phyloP scores from a whole-genome alignment of 2,329 filamentous ascomycete genomes.

The Beauveria varroae region DNA sequence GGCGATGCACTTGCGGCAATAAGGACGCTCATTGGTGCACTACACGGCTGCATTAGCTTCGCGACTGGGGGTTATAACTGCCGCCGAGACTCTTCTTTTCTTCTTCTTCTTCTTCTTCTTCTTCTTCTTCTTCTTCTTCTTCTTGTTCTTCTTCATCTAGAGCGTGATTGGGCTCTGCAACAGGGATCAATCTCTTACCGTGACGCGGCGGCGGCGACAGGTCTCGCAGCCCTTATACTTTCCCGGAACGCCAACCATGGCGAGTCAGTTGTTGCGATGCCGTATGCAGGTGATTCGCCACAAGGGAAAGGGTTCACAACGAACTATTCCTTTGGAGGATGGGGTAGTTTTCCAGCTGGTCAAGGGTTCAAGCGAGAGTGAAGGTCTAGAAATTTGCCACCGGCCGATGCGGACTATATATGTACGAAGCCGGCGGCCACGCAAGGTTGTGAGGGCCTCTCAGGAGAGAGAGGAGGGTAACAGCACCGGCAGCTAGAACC shows the following conservation, averaged over 20 bases:
- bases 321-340: conserved; percentile 9
- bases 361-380: not conserved
- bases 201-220: conserved; percentile 50
- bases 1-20: conserved; percentile 52
- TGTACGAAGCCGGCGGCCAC: not conserved
- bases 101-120: not conserved
- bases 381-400: conserved; percentile 5
- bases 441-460: not conserved
- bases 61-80: no score
- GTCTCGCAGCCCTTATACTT: conserved; percentile 60
- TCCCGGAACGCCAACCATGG: conserved; percentile 54
- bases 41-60: conserved; percentile 19
- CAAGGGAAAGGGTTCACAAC: conserved; percentile 8
- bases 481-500: not conserved
- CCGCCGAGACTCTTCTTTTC: not conserved
- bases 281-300: conserved; percentile 11
- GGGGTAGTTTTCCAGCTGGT: conserved; percentile 7
- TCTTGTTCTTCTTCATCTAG: not conserved
- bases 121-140: no score
- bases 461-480: not conserved
- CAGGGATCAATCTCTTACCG: conserved; percentile 31
- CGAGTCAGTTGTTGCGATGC: conserved; percentile 15
- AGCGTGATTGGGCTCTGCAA: not conserved
- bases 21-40: conserved; percentile 56
- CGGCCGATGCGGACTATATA: conserved; percentile 8